Base-by-base conservation (phyloP, 208 protist species). In the Trypanosoma theileri region DNA sequence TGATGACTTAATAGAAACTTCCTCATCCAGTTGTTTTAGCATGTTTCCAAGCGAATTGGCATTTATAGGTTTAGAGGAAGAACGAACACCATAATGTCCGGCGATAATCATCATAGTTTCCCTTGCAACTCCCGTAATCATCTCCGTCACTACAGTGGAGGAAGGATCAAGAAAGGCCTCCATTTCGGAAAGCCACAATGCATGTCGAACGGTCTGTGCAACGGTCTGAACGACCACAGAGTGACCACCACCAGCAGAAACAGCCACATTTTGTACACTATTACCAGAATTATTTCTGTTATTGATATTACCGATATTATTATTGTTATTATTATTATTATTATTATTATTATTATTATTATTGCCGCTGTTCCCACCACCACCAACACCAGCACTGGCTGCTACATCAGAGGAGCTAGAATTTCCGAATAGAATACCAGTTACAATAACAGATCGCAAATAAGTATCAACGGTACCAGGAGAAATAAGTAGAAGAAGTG, bases 401-500 rank as follows among this genome's bases (percentile, higher is more conserved):
- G 16, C 35, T 68, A 28, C 66, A 16, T 66, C 53, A 45, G 41
- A 28, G 6, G 22, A 48, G 21, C 19, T 24, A 44, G 60, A 53
- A 12, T 12, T 28, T 13, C 59, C 61, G 21, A 60, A 35, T 16
- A 64, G 59, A 46, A 56, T 71, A 24, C 72, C 72, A 17, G 64
- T 63, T 40, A 71, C 63, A 51, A 72, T 72, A 24, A 82, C 46
- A 3, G 85, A 81, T 8, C 88, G 85, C 41, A 94, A 62, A 22
- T 82, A 79, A 4, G 79, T 69, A 40, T 78, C 79, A 7, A 94
- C 84, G 0, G 80, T 77, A 1, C 81, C 82, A 35, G 88, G 88
- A 46, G 77, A 84, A 51, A 85, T 79, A 12, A 92, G 68, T 21
- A 94, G 76, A 21, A 94, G 73, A 71, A 92, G 69, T 1, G 85